Evolutionary conservation across 345 rosid species (phyloP).

Genomic region (Aurinia saxatilis): DNA sequence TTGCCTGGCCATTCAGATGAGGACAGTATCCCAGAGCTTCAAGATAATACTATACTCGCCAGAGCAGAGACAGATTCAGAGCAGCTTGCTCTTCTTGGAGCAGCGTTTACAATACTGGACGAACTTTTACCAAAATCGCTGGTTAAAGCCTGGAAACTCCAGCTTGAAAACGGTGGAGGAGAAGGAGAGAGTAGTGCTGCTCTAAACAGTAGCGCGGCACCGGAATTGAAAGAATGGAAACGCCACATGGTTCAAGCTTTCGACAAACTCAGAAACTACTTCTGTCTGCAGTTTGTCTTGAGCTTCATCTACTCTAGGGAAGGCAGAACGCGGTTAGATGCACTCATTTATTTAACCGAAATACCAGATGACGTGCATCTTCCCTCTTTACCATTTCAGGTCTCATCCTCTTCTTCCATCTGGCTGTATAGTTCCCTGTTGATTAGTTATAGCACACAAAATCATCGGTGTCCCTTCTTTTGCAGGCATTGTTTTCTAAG

Average conservation of each 20-base stretch:
- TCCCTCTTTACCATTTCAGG: conserved; percentile 98
- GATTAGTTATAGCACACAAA: neutral
- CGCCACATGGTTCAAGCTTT: conserved; percentile 84
- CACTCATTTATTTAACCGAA: conserved; percentile 66
- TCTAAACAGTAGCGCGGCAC: conserved; percentile 36
- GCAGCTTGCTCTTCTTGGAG: conserved; percentile 87
- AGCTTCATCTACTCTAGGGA: conserved; percentile 93
- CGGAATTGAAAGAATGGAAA: conserved; percentile 85
- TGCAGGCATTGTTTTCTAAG: conserved; percentile 91
- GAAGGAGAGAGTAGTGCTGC: conserved; percentile 36
- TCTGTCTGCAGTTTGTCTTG: conserved; percentile 91
- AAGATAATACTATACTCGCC: conserved; percentile 49
- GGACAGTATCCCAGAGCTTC: conserved; percentile 71
- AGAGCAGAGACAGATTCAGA: conserved; percentile 93
- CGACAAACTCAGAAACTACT: conserved; percentile 87
- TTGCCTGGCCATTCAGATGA: conserved; percentile 90
- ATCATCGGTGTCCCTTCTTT: conserved; percentile 8
- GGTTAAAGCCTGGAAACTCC: conserved; percentile 53
- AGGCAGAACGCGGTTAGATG: conserved; percentile 70
- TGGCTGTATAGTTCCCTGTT: neutral
- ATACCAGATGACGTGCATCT: conserved; percentile 60
- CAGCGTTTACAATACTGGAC: conserved; percentile 83
- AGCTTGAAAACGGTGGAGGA: conserved; percentile 43
- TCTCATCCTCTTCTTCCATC: conserved; percentile 6
- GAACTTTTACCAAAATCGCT: conserved; percentile 69